Evolutionary conservation across 768 basidiomycete species (phyloP), one percentile per base, ranked within the genome.

Genomic region (Tricholoma sp.): DNA sequence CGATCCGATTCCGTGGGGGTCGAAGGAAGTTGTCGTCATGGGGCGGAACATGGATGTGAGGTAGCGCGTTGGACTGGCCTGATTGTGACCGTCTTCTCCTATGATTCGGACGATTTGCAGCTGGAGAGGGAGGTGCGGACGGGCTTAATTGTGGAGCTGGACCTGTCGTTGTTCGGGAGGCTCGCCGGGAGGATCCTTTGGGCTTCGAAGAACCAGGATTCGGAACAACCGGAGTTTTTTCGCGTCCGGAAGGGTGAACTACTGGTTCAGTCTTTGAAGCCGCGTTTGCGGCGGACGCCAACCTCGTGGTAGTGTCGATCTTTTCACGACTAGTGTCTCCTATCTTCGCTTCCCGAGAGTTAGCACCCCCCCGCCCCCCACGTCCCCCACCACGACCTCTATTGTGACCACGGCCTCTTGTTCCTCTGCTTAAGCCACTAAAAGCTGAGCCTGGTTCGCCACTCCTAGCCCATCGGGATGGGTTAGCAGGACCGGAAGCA

Each of bases 1-100:
- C 56, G n/a, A 66, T 62, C 61, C 67, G 66, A 54, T 61, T 65
- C 49, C 62, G 67, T 41, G 67, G 71, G 12, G 73, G 68, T 8
- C 70, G 72, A 17, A 69, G 62, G 39, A 70, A 61, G 54, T 65
- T 66, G 45, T 75, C 71, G 36, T 74, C 70, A 18, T 66, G 58
- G n/a, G 68, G 56, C 49, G 72, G 68, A 24, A 71, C 65, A 13
- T 68, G 66, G 44, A 71, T 70, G 57, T 72, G 74, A 51, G 63
- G 57, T 32, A 63, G 60, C 5, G 59, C 48, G 29, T 59, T 61
- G 54, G 59, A 57, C 61, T 73, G 76, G 53, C 67, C 61, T 39
- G 69, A 66, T 55, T 77, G 78, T 50, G 81, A 74, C 41, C 82
- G 80, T 61, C 76, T 78, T 47, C 82, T 77, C 44, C 80, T 80